Base-by-base conservation (phyloP, 2,329 filamentous ascomycete genomes). In the Scortechinia acanthostroma region DNA sequence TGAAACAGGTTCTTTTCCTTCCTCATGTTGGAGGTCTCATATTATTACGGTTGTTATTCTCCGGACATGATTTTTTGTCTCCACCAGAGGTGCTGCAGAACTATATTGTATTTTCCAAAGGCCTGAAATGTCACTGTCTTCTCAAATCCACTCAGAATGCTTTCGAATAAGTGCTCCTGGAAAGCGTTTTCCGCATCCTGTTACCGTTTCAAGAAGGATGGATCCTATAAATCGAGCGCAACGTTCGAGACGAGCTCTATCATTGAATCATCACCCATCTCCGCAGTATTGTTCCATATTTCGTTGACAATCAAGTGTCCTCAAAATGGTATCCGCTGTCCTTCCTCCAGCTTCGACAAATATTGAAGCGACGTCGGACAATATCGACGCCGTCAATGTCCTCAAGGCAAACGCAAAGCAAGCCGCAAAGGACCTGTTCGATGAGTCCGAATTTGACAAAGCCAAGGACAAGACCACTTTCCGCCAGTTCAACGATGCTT, bases 381-480 rank as follows among this genome's bases (percentile, higher is more conserved):
- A 40, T 19, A 40, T 40, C 35, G 35, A 40, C 35, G 35, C 35
- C 10, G 35, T 40, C 10, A 40, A 40, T 19, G 35, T 40, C 6
- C 35, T 40, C 10, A 40, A 19, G 17, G 17, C 6, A 10, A 40
- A 40, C 17, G 25, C 25, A 30, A 10, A 10, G 10, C 10, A 40
- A 10, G 20, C 35, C 35, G 6, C 6, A 40, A 19, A 40, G 35
- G 17, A 10, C 35, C 17, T 40, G 10, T 40, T 15, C 17, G 35
- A 10, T 19, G 13, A 40, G 17, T 10, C 35, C 17, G 17, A 40
- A 6, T 40, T 40, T 40, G 35, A 40, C 20, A 10, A 40, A 40
- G 35, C 6, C 10, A 40, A 40, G 17, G 10, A 40, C 17, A 40
- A 40, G 35, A 13, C 35, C 17, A 40, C 6, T 6, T 40, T 40